Evolutionary conservation across 2,329 filamentous ascomycete species (phyloP), one percentile per base, ranked within the genome.

Genomic region (Botryotinia narcissicola): DNA sequence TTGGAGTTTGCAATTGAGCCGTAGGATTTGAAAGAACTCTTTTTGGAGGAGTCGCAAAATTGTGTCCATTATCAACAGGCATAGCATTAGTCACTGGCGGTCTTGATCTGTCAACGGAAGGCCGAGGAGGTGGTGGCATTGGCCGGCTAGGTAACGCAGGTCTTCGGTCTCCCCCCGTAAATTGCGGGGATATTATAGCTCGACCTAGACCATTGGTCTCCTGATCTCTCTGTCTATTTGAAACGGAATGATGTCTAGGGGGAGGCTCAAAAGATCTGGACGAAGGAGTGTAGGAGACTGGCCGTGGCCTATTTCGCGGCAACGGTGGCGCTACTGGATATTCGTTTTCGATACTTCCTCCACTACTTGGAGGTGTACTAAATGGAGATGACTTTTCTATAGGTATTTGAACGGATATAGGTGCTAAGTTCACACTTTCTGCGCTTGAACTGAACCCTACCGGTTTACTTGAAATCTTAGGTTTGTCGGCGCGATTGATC

Each of bases 401-500:
- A 51, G 63, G 71, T 29, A 60, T 54, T 57, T 71, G 71, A 42
- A 74, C 66, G 37, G 74, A 60, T 48, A 64, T 61, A 60, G 79
- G 78, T 32, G 76, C 77, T 8, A 79, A 73, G 22, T 74, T 75
- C n/a, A 75, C 75, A 42, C 73, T 73, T 59, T 85, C 83, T 37
- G 81, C 75, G 61, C 79, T 81, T 12, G 79, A 77, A 9, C 78
- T 79, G 48, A 80, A 69, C 57, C 75, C 74, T 61, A 76, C 68
- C 29, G 79, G 79, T 64, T 80, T 81, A 72, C 75, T 80, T 48
- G 76, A 86, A 71, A 92, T 87, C 78, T 89, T 91, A 6, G 92
- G 91, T 82, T 97, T 97, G 59, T 93, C 93, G 44, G 90, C 90
- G 72, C 95, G 90, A 81, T 97, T 96, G 54, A 95, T 87, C 0